Base-by-base conservation (phyloP, 305 asterid species). In the Fraxinus sp. region DNA sequence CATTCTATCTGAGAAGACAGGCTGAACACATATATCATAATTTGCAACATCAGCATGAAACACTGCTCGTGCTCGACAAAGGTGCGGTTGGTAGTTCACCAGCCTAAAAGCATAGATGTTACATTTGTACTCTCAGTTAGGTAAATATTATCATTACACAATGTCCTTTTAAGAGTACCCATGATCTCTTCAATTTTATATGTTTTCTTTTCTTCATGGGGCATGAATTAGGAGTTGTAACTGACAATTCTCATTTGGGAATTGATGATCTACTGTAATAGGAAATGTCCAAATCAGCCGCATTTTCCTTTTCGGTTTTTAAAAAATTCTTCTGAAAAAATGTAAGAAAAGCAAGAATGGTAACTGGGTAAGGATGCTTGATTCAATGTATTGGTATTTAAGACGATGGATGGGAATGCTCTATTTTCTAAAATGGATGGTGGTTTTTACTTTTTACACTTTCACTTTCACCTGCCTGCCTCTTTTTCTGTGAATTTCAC, bases 1-100 rank as follows among this genome's bases (percentile, higher is more conserved):
- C 32, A 20, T 85, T 82, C 86, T 94, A 79, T 86, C 91, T 3
- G 88, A 90, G 49, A 89, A 88, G 82, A 73, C 86, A 39, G 79
- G 82, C 39, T 89, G 87, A 88, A 55, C 43, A 72, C 43, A 24
- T 78, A n/a, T 72, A 33, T 14, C 5, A 7, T 28, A 72, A n/a
- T n/a, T 32, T 33, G 77, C 77, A 30, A 32, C 77, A 14, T 71
- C 26, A 71, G 28, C 49, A 35, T 14, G 75, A 30, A 70, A 30
- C 20, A 70, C 75, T 30, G 22, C 75, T 28, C 75, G 7, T 64
- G 32, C 72, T 64, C 33, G 33, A 22, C 72, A 22, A 22, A 64
- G 72, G 7, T 24, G 16, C n/a, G 16, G 33, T 64, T 24, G 72
- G 33, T 64, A 64, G 72, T 64, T 10, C 72, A 64, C 5, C 6